phyloP scores from a whole-genome alignment of 2,329 filamentous ascomycete species.

The Fusarium ambrosium region DNA sequence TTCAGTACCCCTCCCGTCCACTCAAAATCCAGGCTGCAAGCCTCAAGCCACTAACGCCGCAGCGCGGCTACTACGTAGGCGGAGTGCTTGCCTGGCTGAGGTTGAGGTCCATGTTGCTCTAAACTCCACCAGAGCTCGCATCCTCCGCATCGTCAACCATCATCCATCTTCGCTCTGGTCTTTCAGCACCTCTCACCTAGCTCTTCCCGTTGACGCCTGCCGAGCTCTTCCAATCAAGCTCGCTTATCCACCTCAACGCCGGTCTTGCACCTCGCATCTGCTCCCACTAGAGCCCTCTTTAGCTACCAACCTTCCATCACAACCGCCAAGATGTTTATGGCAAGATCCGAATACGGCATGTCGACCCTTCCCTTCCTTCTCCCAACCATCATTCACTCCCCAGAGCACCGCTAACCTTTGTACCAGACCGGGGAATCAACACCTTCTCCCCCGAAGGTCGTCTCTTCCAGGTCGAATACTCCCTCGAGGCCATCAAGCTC shows the following conservation, averaged over 20 bases:
- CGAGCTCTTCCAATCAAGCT: not conserved
- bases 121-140: conserved; percentile 47
- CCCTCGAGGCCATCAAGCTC: conserved; percentile 99
- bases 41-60: not conserved
- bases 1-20: conserved; percentile 7
- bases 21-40: not conserved
- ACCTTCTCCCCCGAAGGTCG: conserved; percentile 99
- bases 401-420: conserved; percentile 33
- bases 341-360: conserved; percentile 99
- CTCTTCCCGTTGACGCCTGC: conserved; percentile 8
- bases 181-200: conserved; percentile 17
- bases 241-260: not conserved
- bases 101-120: conserved; percentile 24
- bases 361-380: conserved; percentile 46
- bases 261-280: conserved; percentile 4
- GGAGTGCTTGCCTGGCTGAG: conserved; percentile 54
- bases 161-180: conserved; percentile 8
- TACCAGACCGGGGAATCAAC: conserved; percentile 95
- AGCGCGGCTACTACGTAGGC: conserved; percentile 53
- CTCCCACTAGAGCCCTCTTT: conserved; percentile 6
- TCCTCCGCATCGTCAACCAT: conserved; percentile 26
- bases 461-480: conserved; percentile 99
- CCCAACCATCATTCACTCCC: not conserved
- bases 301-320: conserved; percentile 33
- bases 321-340: conserved; percentile 92